Percentiles rank a stretch among this genome's conserved stretches.
These are phyloP conservation scores for Polygonum aviculare DNA, from an alignment of 148 eudicot genomes.

Conservation along the genomic window DNA sequence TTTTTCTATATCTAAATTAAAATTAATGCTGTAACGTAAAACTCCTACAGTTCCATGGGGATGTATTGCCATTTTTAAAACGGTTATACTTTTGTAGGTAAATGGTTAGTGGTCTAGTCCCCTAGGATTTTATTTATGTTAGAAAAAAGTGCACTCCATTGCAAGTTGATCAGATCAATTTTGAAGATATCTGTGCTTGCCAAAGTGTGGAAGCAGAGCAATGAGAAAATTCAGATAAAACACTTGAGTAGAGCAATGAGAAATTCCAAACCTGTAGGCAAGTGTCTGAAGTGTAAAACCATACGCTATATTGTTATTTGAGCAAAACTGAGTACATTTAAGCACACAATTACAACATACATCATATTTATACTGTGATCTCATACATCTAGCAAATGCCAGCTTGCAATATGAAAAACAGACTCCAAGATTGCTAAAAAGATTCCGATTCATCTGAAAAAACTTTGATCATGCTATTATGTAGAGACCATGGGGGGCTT, in stretches of 20 bases:
- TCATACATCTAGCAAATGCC: background rate
- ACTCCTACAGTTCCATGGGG: background rate
- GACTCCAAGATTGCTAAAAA: background rate
- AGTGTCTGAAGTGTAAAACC: background rate
- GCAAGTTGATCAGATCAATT: no score
- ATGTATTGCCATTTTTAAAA: background rate
- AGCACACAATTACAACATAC: background rate
- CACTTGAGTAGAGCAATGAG: background rate
- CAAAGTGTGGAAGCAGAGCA: background rate
- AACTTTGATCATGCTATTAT: background rate
- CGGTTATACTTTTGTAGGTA: background rate
- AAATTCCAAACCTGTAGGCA: background rate
- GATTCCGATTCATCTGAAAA: no score
- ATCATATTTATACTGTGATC: background rate
- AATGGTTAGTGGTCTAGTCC: background rate
- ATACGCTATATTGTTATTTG: background rate
- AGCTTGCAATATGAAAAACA: background rate
- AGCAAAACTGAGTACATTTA: background rate
- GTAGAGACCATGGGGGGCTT: slow-evolving; percentile 13
- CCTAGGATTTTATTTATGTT: background rate
- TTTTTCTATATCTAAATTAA: background rate
- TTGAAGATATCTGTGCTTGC: no score
- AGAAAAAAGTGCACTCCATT: no score
- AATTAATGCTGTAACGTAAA: background rate
- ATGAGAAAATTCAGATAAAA: background rate